phyloP scores from a whole-genome alignment of 192 early-diverging fungal genomes.

The Geosiphon pyriformis region DNA sequence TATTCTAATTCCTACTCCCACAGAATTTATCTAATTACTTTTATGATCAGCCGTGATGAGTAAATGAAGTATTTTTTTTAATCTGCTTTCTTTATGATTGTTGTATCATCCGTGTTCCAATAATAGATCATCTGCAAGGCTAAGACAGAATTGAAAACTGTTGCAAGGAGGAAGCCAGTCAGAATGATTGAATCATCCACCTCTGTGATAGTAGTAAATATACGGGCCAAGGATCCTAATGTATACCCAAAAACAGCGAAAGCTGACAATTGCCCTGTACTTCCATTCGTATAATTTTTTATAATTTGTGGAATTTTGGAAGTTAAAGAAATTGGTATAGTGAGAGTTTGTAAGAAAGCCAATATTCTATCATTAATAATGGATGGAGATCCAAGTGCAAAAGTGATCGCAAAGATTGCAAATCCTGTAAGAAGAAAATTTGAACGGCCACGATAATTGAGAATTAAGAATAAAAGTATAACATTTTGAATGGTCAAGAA shows the following conservation, averaged over 20 bases:
- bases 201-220: conserved; percentile 91
- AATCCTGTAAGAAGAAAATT: conserved; percentile 32
- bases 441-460: conserved; percentile 47
- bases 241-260: conserved; percentile 89
- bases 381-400: conserved; percentile 46
- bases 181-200: conserved; percentile 79
- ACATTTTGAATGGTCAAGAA: conserved; percentile 86
- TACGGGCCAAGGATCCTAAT: conserved; percentile 76
- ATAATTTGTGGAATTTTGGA: conserved; percentile 89
- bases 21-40: too few relatives aligned
- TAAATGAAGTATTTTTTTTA: not conserved
- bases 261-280: conserved; percentile 86
- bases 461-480: conserved; percentile 66
- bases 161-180: conserved; percentile 59
- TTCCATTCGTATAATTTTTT: conserved; percentile 73
- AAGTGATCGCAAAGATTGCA: conserved; percentile 40
- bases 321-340: conserved; percentile 73
- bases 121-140: conserved; percentile 74
- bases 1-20: too few relatives aligned
- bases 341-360: conserved; percentile 60
- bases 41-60: too few relatives aligned
- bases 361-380: conserved; percentile 48
- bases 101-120: conserved; percentile 47
- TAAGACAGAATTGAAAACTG: conserved; percentile 71
- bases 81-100: not conserved